These are phyloP conservation scores for Epicoccum nigrum DNA, from an alignment of 2,329 filamentous ascomycete species.

Conservation along the genomic window DNA sequence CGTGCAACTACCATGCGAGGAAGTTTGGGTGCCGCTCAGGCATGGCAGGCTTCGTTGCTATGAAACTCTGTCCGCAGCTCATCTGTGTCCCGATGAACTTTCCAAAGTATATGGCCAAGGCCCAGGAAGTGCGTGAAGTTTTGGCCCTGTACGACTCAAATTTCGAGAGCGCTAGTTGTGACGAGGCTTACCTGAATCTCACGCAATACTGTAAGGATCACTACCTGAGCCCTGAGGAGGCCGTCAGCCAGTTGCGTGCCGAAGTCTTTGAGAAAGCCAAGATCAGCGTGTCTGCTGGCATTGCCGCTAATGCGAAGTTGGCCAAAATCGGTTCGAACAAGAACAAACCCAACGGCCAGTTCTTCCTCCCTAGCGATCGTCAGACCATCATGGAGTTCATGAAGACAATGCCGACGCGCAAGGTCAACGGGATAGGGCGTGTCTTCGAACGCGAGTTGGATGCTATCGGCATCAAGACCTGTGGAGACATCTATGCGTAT, in stretches of 20 bases:
- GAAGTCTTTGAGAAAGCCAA: constrained; percentile 77
- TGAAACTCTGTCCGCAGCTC: constrained; percentile 87
- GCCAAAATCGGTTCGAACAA: constrained; percentile 95
- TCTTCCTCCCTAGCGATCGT: constrained; percentile 73
- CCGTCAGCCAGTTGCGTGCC: constrained; percentile 75
- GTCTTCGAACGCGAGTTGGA: constrained; percentile 91
- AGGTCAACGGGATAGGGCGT: constrained; percentile 93
- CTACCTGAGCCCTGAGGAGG: constrained; percentile 71
- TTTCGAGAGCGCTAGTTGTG: constrained; percentile 92
- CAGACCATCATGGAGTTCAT: constrained; percentile 83
- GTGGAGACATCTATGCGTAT: constrained; percentile 82
- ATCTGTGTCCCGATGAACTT: constrained; percentile 85
- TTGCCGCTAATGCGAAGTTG: constrained; percentile 89
- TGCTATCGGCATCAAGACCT: constrained; percentile 85
- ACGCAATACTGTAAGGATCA: constrained; percentile 79
- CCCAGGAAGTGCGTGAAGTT: constrained; percentile 81
- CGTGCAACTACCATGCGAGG: constrained; percentile 86
- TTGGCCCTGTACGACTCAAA: constrained; percentile 85
- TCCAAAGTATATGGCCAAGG: constrained; percentile 88
- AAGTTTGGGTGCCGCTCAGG: constrained; percentile 90
- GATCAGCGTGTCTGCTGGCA: constrained; percentile 91
- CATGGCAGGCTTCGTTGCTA: constrained; percentile 95
- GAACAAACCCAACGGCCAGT: constrained; percentile 97
- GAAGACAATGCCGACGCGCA: constrained; percentile 79
- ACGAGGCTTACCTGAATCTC: constrained; percentile 96